Percentiles rank a stretch among this genome's conserved stretches.
Evolutionary conservation across 352 stramenopile genomes (phyloP).

Genomic region (Halophytophthora batemanensis): DNA sequence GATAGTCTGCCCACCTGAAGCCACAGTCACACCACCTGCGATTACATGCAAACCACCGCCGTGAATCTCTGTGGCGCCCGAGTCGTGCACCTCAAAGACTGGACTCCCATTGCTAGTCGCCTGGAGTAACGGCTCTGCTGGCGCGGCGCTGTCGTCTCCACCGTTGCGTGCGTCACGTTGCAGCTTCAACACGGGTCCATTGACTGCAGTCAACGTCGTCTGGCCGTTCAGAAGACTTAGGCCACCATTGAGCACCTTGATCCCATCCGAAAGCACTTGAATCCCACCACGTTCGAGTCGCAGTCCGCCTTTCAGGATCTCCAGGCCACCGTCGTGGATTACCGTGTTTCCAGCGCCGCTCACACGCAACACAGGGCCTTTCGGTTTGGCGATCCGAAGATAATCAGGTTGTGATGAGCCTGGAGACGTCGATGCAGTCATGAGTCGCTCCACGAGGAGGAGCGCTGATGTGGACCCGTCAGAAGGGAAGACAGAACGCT

Average conservation of each 20-base stretch:
- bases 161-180: constrained; percentile 17
- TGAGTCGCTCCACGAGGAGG: constrained; percentile 38
- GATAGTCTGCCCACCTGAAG: constrained; percentile 58
- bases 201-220: constrained; percentile 20
- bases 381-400: constrained; percentile 36
- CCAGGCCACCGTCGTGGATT: constrained; percentile 53
- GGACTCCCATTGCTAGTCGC: constrained; percentile 22
- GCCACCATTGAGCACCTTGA: constrained; percentile 40
- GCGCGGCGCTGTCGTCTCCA: no score
- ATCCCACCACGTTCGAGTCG: constrained; percentile 53
- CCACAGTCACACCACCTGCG: constrained; percentile 49
- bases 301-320: constrained; percentile 56
- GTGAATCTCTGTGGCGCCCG: constrained; percentile 51
- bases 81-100: constrained; percentile 56
- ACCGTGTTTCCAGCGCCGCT: constrained; percentile 47
- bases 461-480: constrained; percentile 19
- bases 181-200: constrained; percentile 21
- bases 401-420: constrained; percentile 36
- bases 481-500: constrained; percentile 8
- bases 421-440: constrained; percentile 8
- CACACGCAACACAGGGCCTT: constrained; percentile 46
- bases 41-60: constrained; percentile 47
- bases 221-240: constrained; percentile 43
- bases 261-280: constrained; percentile 54
- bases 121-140: constrained; percentile 30